Base-by-base conservation (phyloP, 1,139 yeast genomes). In the Nakaseomyces kungkrabaensis region DNA sequence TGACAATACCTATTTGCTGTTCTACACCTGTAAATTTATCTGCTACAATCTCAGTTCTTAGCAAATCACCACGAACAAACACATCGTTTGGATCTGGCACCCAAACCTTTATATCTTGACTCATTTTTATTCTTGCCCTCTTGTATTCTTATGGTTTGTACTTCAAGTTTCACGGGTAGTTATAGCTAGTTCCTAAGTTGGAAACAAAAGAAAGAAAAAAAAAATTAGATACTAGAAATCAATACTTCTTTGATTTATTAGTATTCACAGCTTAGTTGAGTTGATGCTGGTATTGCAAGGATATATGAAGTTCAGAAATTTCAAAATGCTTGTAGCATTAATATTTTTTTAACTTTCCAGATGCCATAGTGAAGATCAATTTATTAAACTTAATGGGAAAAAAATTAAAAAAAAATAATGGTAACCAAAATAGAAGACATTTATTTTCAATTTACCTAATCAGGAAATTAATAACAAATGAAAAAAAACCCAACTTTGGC, bases 1-100 rank as follows among this genome's bases (percentile, higher is more conserved):
- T 50, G 31, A 52, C 50, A 9, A 50, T 47, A 38, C 43, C 54
- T 52, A 53, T 47, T 11, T 54, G 48, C 45, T 55, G 52, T 11
- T 58, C 62, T 5, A 40, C 41, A 38, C 54, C 55, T 43, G 60
- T 59, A 31, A 54, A 54, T 40, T 53, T 54, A 44, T 56, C 58
- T 27, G 54, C 56, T 9, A 53, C 51, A 27, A 52, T 51, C 26
- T 55, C 57, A 7, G 57, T 55, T 8, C 49, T 54, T 27, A 59
- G n/a, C 25, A 89, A 73, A 59, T 78, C 78, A 1, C 92, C 97
- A 59, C 81, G 82, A 42, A 76, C 71, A 66, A 86, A 90, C 13
- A 84, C 78, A 32, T 74, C 70, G 43, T 71, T 72, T n/a, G 72
- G 71, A 62, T 85, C 89, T 2, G 94, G 86, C 13, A 88, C 75